Conservation (phyloP, 371 early-diverging fungal genomes). For the Rhizopus delemar region DNA sequence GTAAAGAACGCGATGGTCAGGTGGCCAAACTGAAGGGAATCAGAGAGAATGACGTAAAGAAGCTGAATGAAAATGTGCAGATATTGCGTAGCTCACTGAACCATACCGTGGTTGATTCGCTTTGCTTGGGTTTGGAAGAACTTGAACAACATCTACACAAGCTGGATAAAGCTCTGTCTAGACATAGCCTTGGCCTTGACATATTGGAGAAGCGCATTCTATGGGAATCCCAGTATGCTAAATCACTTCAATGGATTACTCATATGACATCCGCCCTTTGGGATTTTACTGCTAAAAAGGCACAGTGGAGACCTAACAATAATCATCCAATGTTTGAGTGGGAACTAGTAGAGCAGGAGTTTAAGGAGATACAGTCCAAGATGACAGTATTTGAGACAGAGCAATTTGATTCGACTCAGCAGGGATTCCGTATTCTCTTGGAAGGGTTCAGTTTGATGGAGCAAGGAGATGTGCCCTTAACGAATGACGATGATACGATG, state of each 20-base stretch:
- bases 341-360: conserved; percentile 4
- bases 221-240: conserved; percentile 35
- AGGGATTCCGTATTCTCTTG: conserved; percentile 8
- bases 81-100: background rate
- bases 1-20: conserved; percentile 38
- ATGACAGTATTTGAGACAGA: conserved; percentile 10
- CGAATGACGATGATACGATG: conserved; percentile 1
- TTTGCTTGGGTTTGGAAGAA: conserved; percentile 14
- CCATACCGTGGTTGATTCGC: conserved; percentile 2
- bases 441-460: conserved; percentile 14
- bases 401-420: conserved; percentile 10
- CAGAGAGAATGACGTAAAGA: conserved; percentile 29
- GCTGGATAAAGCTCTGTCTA: conserved; percentile 21
- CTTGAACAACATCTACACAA: conserved; percentile 16
- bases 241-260: conserved; percentile 24
- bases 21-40: conserved; percentile 27
- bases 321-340: background rate
- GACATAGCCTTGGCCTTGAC: conserved; percentile 24
- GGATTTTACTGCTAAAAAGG: conserved; percentile 32
- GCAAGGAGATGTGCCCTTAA: background rate
- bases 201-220: conserved; percentile 25
- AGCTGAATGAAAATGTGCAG: conserved; percentile 26
- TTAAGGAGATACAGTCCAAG: conserved; percentile 7
- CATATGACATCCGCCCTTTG: conserved; percentile 28
- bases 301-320: conserved; percentile 34